Evolutionary conservation across 23 red algal genomes (phyloP).

Genomic region (Pyropia haitanensis): DNA sequence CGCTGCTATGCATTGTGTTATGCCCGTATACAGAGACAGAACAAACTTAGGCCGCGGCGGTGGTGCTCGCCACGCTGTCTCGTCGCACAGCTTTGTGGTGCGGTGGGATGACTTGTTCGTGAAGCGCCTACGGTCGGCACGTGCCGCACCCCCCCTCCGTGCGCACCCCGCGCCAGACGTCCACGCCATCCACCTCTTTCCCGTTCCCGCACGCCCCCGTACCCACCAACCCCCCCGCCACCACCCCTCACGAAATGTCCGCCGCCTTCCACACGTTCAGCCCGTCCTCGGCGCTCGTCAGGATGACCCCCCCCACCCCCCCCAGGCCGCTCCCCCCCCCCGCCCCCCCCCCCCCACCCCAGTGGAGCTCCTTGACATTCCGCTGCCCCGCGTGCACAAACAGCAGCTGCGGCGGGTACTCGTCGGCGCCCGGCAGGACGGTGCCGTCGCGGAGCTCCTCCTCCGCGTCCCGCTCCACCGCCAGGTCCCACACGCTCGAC

Average conservation of each 20-base stretch:
- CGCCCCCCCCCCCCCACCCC: constrained; percentile 48
- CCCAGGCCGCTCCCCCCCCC: neutral
- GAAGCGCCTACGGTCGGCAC: too few relatives aligned
- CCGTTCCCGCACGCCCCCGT: too few relatives aligned
- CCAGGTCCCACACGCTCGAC: constrained; percentile 88
- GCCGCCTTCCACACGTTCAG: constrained; percentile 51
- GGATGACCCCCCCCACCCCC: constrained; percentile 14
- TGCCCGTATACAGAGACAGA: too few relatives aligned
- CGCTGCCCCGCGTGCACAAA: constrained; percentile 86
- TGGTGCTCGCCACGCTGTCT: too few relatives aligned
- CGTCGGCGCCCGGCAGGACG: constrained; percentile 45
- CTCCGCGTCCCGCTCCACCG: constrained; percentile 73
- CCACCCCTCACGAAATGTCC: constrained; percentile 10
- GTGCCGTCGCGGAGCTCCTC: constrained; percentile 64
- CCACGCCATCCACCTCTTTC: too few relatives aligned
- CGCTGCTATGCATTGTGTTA: too few relatives aligned
- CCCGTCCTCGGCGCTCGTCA: constrained; percentile 45
- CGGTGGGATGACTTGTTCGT: too few relatives aligned
- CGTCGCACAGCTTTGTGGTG: too few relatives aligned
- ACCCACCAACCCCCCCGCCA: too few relatives aligned
- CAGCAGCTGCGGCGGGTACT: constrained; percentile 81
- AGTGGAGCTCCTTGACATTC: constrained; percentile 82
- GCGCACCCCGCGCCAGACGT: too few relatives aligned
- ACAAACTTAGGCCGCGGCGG: too few relatives aligned
- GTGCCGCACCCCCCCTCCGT: too few relatives aligned